phyloP scores from a whole-genome alignment of 1,284 basidiomycete species.

The Leucoagaricus sp. region DNA sequence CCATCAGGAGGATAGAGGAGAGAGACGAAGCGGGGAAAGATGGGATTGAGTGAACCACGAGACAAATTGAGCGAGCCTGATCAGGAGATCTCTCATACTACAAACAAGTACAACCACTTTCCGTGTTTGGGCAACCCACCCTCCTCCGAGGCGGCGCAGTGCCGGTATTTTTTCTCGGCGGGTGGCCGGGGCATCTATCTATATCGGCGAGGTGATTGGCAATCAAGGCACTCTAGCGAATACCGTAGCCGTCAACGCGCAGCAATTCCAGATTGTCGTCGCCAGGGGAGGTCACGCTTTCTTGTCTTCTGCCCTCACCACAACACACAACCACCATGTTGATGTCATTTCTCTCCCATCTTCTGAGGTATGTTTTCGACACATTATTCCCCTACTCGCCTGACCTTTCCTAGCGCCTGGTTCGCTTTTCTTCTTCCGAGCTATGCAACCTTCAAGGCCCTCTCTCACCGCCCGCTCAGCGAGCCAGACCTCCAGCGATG shows the following conservation, averaged over 20 bases:
- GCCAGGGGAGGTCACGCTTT: slow-evolving; percentile 18
- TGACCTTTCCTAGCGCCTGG: slow-evolving; percentile 51
- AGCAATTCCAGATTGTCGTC: neutral
- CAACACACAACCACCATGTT: slow-evolving; percentile 36
- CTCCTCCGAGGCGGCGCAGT: slow-evolving; percentile 3
- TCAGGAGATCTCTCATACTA: slow-evolving; percentile 14
- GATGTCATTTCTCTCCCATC: slow-evolving; percentile 47
- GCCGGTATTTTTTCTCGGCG: neutral
- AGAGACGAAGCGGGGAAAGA: slow-evolving; percentile 32
- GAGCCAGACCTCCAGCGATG: slow-evolving; percentile 60
- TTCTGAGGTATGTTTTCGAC: slow-evolving; percentile 31
- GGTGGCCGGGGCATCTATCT: neutral
- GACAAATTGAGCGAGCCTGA: slow-evolving; percentile 20
- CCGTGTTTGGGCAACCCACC: slow-evolving; percentile 6
- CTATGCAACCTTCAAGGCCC: slow-evolving; percentile 66
- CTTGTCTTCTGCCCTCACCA: slow-evolving; percentile 17
- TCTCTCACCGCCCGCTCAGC: slow-evolving; percentile 57
- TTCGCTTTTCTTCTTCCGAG: slow-evolving; percentile 66
- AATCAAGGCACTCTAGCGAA: neutral
- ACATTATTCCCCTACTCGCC: neutral
- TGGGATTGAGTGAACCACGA: slow-evolving; percentile 23
- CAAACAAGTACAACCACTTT: slow-evolving; percentile 23
- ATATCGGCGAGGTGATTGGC: neutral
- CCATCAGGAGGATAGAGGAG: slow-evolving; percentile 15
- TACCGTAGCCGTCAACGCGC: neutral